Evolutionary conservation across 2,329 filamentous ascomycete genomes (phyloP), one percentile per base, ranked within the genome.

Genomic region (Xylariaceae sp.): DNA sequence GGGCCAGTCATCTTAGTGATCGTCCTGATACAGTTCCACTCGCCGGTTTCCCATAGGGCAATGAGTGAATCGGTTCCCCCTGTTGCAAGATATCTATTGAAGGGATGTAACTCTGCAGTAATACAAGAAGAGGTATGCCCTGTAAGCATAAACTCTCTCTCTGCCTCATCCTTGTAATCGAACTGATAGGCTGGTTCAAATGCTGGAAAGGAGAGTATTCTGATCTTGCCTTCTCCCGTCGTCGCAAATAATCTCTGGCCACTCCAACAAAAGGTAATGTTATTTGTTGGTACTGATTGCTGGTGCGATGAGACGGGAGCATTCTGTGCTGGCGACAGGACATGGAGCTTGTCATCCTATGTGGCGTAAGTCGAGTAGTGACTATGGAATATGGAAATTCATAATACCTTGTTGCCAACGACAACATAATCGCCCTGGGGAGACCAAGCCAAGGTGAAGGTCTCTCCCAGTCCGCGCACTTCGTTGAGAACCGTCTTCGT

Each of bases 41-140:
- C 81, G 31, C 74, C 73, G 3, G 86, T 89, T 55, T 90, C 85
- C 83, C 86, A 91, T 3, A 91, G 68, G 4, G 83, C 74, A 50
- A 90, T 84, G 38, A 88, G 76, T 1, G 83, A 85, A 56, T 91
- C 87, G 9, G 81, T 80, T 9, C 85, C 85, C 22, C 86, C 87
- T 0, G 85, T 85, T 0, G 87, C 87, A 34, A 91, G 69, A 56
- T 82, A 85, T 32, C 80, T 73, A 31, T 81, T 86, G 34, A 78
- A 80, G 1, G 87, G 85, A 48, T 86, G 85, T 54, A 89, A 67
- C 47, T 83, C 82, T 11, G 81, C 74, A 8, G 79, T 76, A 47
- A 86, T 72, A 54, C 84, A 88, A 4, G 83, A 79, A 3, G 83
- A 85, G 3, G 85, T 88, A 60, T 90, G 87, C 0, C 83, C 86